phyloP scores from a whole-genome alignment of 176 grass and related monocot species.

The Oryza officinalis region DNA sequence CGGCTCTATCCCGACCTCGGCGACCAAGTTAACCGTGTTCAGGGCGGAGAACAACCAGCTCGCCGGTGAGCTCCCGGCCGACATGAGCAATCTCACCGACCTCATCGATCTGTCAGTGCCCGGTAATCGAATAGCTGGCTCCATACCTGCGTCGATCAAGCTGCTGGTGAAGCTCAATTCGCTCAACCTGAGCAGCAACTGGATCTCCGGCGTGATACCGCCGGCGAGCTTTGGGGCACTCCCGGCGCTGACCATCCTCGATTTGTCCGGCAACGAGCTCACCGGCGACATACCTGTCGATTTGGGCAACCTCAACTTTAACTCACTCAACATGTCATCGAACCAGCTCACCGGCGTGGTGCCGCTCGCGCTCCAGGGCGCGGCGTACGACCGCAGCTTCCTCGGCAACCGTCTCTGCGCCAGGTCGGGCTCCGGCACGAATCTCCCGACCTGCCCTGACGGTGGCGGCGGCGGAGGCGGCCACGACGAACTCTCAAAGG shows the following conservation, averaged over 20 bases:
- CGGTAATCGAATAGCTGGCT: constrained; percentile 46
- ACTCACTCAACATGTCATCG: constrained; percentile 53
- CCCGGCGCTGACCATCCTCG: constrained; percentile 32
- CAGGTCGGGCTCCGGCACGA: not conserved
- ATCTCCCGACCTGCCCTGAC: constrained; percentile 22
- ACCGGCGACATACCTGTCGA: constrained; percentile 57
- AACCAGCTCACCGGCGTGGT: constrained; percentile 73
- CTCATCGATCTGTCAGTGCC: constrained; percentile 33
- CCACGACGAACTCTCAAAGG: constrained; percentile 45
- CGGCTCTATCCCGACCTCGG: constrained; percentile 44
- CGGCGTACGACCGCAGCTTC: constrained; percentile 67
- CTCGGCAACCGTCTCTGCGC: constrained; percentile 68
- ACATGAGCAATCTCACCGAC: constrained; percentile 44
- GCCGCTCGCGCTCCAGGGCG: constrained; percentile 46
- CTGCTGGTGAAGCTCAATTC: constrained; percentile 42
- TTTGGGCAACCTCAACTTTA: constrained; percentile 39
- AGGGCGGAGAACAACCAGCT: constrained; percentile 61
- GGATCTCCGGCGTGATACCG: constrained; percentile 58
- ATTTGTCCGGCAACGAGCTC: constrained; percentile 62
- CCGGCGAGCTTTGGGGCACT: constrained; percentile 37
- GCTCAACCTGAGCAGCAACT: constrained; percentile 60
- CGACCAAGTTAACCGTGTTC: constrained; percentile 30
- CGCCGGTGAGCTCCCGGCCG: constrained; percentile 41
- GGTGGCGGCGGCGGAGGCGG: not conserved
- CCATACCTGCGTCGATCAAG: constrained; percentile 50